Conservation (phyloP, 495 filamentous ascomycete genomes). For the Astrothelium macrocarpum region DNA sequence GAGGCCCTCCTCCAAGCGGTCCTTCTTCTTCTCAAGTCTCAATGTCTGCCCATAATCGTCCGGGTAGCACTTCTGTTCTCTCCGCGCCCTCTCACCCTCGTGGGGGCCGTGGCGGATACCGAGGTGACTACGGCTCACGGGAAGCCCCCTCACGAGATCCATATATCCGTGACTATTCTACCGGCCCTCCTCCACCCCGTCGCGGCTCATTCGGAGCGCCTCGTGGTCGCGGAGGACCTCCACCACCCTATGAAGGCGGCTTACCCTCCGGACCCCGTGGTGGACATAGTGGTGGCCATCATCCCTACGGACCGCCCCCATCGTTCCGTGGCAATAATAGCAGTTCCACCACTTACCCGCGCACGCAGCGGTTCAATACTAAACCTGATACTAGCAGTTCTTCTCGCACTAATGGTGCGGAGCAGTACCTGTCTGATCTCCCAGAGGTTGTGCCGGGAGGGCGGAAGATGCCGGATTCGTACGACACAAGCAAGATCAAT, state of each 20-base stretch:
- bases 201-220: constrained; percentile 17
- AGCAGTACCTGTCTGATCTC: constrained; percentile 43
- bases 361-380: constrained; percentile 39
- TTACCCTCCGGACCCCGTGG: constrained; percentile 10
- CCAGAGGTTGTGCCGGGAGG: constrained; percentile 46
- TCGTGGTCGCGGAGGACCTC: constrained; percentile 8
- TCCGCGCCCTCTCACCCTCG: constrained; percentile 50
- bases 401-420: not conserved
- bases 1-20: constrained; percentile 38
- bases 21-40: constrained; percentile 40
- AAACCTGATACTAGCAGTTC: constrained; percentile 5
- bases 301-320: constrained; percentile 16
- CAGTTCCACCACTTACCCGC: constrained; percentile 40
- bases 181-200: constrained; percentile 22
- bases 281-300: constrained; percentile 17
- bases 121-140: constrained; percentile 19
- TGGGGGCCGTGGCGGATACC: constrained; percentile 30
- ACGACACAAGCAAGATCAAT: constrained; percentile 23
- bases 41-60: constrained; percentile 41
- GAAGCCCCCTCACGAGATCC: constrained; percentile 19
- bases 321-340: constrained; percentile 41
- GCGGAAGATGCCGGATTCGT: constrained; percentile 37
- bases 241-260: constrained; percentile 4
- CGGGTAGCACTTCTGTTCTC: constrained; percentile 40
- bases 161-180: constrained; percentile 14